Conservation (phyloP, 257 asterid species). For the Mitragyna speciosa region DNA sequence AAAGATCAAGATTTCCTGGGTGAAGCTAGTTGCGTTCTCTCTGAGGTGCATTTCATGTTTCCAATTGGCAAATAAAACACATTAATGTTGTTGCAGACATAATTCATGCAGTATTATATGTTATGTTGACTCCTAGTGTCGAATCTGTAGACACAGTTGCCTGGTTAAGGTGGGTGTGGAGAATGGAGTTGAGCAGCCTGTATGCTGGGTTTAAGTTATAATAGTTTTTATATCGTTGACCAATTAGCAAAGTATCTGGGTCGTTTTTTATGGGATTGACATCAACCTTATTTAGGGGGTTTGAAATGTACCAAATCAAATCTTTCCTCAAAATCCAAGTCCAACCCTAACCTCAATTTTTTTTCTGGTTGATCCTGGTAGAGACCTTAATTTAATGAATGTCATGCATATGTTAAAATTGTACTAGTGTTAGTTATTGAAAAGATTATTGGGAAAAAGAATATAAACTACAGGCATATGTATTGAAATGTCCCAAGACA, state of each 20-base stretch:
- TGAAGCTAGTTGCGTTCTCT: constrained; percentile 65
- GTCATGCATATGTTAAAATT: background rate
- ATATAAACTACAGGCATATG: background rate
- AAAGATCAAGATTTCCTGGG: constrained; percentile 80
- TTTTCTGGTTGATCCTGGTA: background rate
- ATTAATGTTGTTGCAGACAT: background rate
- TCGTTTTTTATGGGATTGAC: too few species aligned
- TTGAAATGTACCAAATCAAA: too few species aligned
- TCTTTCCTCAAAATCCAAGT: background rate
- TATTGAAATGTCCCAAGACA: background rate
- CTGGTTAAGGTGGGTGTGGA: background rate
- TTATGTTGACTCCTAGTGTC: background rate
- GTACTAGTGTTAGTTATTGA: background rate
- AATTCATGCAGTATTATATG: background rate
- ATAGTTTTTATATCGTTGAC: too few species aligned
- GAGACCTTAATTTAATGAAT: background rate
- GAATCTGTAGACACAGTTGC: background rate
- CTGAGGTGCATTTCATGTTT: constrained; percentile 51
- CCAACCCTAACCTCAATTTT: too few species aligned
- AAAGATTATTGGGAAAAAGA: background rate
- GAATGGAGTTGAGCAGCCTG: background rate
- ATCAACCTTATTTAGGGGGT: too few species aligned
- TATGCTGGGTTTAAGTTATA: background rate
- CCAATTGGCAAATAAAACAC: background rate
- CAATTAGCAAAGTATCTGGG: too few species aligned